phyloP scores from a whole-genome alignment of 441 rosid species.

The Gossypium lobatum region DNA sequence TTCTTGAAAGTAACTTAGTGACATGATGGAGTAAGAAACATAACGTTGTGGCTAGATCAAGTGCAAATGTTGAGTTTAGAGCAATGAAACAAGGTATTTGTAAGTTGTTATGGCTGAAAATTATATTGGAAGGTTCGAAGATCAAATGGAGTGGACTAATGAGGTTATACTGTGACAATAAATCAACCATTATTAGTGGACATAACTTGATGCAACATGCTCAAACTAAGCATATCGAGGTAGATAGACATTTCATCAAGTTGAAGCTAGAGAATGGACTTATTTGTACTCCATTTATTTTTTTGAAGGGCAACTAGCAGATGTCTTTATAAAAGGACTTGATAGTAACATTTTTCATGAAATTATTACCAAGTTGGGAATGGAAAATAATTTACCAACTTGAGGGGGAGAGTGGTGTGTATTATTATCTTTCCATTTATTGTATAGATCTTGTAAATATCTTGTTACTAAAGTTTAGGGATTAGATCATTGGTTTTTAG shows the following conservation, averaged over 20 bases:
- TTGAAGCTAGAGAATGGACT: too few relatives aligned
- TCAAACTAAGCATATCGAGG: background rate
- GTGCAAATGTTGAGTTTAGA: too few relatives aligned
- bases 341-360: background rate
- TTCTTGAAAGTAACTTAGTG: background rate
- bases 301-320: too few relatives aligned
- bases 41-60: too few relatives aligned
- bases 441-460: background rate
- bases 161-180: too few relatives aligned
- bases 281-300: too few relatives aligned
- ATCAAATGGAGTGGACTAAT: too few relatives aligned
- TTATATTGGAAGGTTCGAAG: too few relatives aligned
- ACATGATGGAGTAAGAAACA: background rate
- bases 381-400: background rate
- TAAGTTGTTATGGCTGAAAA: too few relatives aligned
- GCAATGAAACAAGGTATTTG: too few relatives aligned
- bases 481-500: background rate
- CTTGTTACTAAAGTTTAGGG: background rate
- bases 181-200: too few relatives aligned
- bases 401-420: background rate
- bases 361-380: background rate
- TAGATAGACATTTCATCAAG: background rate
- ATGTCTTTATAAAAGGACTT: too few relatives aligned
- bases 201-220: background rate
- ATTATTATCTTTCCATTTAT: background rate